These are phyloP conservation scores for Pythium diclinum DNA, from an alignment of 352 stramenopile genomes.

Conservation along the genomic window DNA sequence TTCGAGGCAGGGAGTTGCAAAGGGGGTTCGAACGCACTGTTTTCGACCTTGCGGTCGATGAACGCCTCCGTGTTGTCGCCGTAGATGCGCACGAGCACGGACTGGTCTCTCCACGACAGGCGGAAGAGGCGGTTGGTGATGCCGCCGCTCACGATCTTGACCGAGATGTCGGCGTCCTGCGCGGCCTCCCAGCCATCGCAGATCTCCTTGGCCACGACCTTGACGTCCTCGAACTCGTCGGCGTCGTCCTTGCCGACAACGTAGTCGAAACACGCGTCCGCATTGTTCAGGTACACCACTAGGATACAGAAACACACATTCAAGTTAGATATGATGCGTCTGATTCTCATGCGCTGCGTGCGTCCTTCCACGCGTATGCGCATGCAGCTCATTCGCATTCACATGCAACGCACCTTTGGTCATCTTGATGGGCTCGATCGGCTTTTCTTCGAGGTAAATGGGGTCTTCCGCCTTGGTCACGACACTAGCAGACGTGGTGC, in stretches of 20 bases:
- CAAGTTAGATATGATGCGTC: not conserved
- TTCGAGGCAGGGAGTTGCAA: constrained; percentile 3
- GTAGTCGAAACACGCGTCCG: constrained; percentile 68
- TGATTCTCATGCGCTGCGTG: not conserved
- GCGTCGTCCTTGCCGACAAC: constrained; percentile 50
- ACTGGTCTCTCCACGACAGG: constrained; percentile 62
- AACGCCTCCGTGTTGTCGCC: constrained; percentile 92
- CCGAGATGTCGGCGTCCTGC: constrained; percentile 53
- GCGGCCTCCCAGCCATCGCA: constrained; percentile 59
- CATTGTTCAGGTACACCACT: constrained; percentile 84
- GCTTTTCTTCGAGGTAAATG: not conserved
- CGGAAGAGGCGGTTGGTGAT: constrained; percentile 94
- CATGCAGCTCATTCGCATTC: not conserved
- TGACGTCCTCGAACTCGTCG: constrained; percentile 82
- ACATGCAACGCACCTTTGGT: not conserved
- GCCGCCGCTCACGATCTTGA: constrained; percentile 87
- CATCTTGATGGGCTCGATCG: not conserved
- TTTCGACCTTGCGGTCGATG: constrained; percentile 91
- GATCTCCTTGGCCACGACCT: constrained; percentile 68
- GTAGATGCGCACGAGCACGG: constrained; percentile 89
- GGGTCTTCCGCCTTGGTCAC: not conserved
- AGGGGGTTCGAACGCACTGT: constrained; percentile 48
- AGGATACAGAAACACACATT: not conserved
- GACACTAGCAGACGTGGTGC: not conserved
- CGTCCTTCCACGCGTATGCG: constrained; percentile 1